Evolutionary conservation across 2,329 filamentous ascomycete genomes (phyloP).

Genomic region (Monosporascus sp.): DNA sequence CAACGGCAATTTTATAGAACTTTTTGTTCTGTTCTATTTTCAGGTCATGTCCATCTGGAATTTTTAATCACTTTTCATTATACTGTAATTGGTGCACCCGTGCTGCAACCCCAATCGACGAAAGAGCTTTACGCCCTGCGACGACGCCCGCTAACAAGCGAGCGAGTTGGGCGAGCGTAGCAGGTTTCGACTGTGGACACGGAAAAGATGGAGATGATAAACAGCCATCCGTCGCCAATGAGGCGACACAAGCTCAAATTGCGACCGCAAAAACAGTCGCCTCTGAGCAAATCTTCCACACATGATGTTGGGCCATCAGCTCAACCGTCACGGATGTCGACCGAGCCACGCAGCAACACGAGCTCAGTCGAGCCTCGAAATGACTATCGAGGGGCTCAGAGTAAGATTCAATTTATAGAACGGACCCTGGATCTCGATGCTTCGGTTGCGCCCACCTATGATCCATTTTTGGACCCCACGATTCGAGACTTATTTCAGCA

Average conservation of each 20-base stretch:
- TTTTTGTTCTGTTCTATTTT: not conserved
- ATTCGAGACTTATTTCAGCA: constrained; percentile 45
- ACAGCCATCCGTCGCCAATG: not conserved
- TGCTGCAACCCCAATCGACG: not conserved
- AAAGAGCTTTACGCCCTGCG: not conserved
- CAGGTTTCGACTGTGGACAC: not conserved
- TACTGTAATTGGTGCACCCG: not conserved
- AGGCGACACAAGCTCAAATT: not conserved
- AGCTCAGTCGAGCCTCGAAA: constrained; percentile 23
- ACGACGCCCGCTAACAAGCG: not conserved
- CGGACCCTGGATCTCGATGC: constrained; percentile 10
- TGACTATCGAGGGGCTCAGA: constrained; percentile 26
- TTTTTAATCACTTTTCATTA: not conserved
- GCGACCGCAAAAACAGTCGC: not conserved
- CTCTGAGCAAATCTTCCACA: not conserved
- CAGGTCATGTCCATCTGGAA: not conserved
- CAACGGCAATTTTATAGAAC: not conserved
- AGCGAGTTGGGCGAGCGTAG: not conserved
- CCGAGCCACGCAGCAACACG: constrained; percentile 12
- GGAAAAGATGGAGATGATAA: not conserved
- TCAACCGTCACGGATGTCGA: constrained; percentile 16
- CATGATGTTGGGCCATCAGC: not conserved
- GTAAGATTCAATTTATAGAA: not conserved
- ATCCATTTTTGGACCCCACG: constrained; percentile 36
- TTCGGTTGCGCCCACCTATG: constrained; percentile 27